Percentiles rank a stretch among this genome's conserved stretches.
Conservation (phyloP, 768 basidiomycete genomes). For the Lentinula boryana region DNA sequence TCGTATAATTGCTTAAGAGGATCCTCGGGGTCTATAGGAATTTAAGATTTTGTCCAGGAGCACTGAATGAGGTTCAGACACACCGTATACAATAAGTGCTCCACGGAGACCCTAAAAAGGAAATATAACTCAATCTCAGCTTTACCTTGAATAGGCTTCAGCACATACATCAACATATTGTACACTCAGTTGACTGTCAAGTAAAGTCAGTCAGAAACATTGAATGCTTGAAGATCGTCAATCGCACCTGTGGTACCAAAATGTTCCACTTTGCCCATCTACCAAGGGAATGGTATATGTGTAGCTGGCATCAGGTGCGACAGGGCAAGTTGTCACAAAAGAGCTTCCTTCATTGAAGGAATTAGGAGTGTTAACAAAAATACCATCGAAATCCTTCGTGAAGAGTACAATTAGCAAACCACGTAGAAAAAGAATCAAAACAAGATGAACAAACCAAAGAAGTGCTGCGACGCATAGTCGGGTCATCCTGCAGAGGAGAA, state of each 20-base stretch:
- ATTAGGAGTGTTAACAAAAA: conserved; percentile 18
- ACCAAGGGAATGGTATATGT: conserved; percentile 27
- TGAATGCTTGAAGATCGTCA: conserved; percentile 1
- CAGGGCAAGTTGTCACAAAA: conserved; percentile 39
- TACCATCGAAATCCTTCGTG: conserved; percentile 20
- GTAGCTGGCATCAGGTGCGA: conserved; percentile 29
- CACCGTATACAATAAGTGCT: conserved; percentile 26
- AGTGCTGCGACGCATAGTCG: conserved; percentile 24
- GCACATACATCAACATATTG: conserved; percentile 22
- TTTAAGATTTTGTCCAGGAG: neutral
- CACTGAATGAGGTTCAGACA: conserved; percentile 1
- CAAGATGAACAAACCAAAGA: conserved; percentile 8
- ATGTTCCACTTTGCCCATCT: conserved; percentile 33
- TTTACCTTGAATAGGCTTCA: neutral
- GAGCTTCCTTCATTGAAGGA: conserved; percentile 28
- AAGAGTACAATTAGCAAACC: no score
- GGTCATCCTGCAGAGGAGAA: conserved; percentile 17
- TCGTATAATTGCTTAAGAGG: conserved; percentile 37
- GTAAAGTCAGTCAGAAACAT: neutral
- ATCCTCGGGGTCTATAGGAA: conserved; percentile 26
- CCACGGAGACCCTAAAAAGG: conserved; percentile 24
- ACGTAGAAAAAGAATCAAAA: neutral
- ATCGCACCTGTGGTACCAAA: conserved; percentile 27
- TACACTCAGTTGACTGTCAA: conserved; percentile 17
- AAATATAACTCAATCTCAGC: neutral